A percentile compares a stretch with the other conserved stretches of the same genome.
These are phyloP conservation scores for Dichotomopilus funicola DNA, from an alignment of 2,329 filamentous ascomycete genomes.

Conservation along the genomic window DNA sequence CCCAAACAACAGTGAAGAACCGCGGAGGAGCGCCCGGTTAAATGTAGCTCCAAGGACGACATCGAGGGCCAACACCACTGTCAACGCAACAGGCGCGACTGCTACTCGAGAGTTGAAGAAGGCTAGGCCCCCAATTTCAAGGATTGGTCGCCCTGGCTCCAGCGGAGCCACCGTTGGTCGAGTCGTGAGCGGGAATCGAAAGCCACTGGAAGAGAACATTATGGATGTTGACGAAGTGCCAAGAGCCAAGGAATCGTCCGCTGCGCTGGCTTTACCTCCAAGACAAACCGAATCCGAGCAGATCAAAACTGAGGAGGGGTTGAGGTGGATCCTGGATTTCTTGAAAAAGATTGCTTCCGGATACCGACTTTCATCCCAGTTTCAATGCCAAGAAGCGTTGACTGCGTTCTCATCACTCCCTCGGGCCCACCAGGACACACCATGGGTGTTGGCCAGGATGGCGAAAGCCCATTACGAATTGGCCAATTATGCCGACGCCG, in stretches of 20 bases:
- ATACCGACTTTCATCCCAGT: slow-evolving; percentile 72
- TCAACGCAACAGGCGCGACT: slow-evolving; percentile 50
- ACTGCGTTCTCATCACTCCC: slow-evolving; percentile 66
- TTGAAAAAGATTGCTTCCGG: slow-evolving; percentile 76
- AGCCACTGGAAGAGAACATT: slow-evolving; percentile 59
- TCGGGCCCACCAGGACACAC: slow-evolving; percentile 73
- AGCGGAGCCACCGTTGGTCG: slow-evolving; percentile 69
- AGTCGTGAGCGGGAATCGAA: slow-evolving; percentile 86
- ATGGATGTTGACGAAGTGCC: slow-evolving; percentile 63
- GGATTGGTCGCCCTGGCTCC: slow-evolving; percentile 59
- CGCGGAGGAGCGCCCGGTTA: slow-evolving; percentile 65
- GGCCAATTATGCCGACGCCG: slow-evolving; percentile 76
- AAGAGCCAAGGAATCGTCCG: slow-evolving; percentile 37
- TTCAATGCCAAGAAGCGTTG: slow-evolving; percentile 70
- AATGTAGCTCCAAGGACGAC: slow-evolving; percentile 64
- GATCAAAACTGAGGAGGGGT: slow-evolving; percentile 64
- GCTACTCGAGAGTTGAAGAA: slow-evolving; percentile 74
- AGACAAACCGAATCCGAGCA: slow-evolving; percentile 46
- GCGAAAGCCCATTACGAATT: slow-evolving; percentile 90
- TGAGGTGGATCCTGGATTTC: slow-evolving; percentile 71
- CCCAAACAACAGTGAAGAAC: slow-evolving; percentile 51
- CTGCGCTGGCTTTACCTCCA: slow-evolving; percentile 31
- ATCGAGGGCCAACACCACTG: slow-evolving; percentile 54
- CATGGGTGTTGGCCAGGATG: slow-evolving; percentile 87
- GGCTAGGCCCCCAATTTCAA: slow-evolving; percentile 64